phyloP scores from a whole-genome alignment of 2,329 filamentous ascomycete species.

The Fusarium continuum region DNA sequence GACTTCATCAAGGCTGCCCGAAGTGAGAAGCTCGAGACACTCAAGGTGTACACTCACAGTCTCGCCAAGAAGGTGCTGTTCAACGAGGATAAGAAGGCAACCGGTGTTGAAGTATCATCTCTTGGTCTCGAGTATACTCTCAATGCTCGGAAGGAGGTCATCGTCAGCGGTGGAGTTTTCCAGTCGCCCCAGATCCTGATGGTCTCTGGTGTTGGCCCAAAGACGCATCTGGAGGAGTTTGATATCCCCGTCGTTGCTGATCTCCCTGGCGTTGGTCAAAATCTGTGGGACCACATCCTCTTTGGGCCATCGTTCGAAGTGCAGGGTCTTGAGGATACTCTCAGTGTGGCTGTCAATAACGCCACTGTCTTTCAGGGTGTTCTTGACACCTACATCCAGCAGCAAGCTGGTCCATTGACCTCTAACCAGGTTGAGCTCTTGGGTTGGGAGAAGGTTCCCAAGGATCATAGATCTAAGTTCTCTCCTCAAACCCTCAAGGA shows the following conservation, averaged over 20 bases:
- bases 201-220: slow-evolving; percentile 36
- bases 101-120: slow-evolving; percentile 47
- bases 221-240: slow-evolving; percentile 4
- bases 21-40: slow-evolving; percentile 40
- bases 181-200: slow-evolving; percentile 36
- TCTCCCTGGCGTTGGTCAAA: slow-evolving; percentile 34
- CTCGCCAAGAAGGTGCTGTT: slow-evolving; percentile 58
- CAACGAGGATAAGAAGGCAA: slow-evolving; percentile 50
- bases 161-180: slow-evolving; percentile 29
- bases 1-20: slow-evolving; percentile 42
- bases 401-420: slow-evolving; percentile 33
- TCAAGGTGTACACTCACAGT: slow-evolving; percentile 54
- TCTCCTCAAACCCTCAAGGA: slow-evolving; percentile 21
- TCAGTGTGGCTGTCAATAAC: slow-evolving; percentile 33
- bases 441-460: slow-evolving; percentile 42
- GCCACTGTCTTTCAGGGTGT: slow-evolving; percentile 23
- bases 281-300: slow-evolving; percentile 34
- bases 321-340: slow-evolving; percentile 35
- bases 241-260: slow-evolving; percentile 24
- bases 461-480: slow-evolving; percentile 28
- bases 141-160: slow-evolving; percentile 32
- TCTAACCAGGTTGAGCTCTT: slow-evolving; percentile 39
- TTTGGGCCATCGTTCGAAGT: slow-evolving; percentile 35
- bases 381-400: slow-evolving; percentile 21
- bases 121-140: slow-evolving; percentile 25